These are phyloP conservation scores for Aspergillus viridinutans DNA, from an alignment of 2,329 filamentous ascomycete genomes.

Conservation along the genomic window DNA sequence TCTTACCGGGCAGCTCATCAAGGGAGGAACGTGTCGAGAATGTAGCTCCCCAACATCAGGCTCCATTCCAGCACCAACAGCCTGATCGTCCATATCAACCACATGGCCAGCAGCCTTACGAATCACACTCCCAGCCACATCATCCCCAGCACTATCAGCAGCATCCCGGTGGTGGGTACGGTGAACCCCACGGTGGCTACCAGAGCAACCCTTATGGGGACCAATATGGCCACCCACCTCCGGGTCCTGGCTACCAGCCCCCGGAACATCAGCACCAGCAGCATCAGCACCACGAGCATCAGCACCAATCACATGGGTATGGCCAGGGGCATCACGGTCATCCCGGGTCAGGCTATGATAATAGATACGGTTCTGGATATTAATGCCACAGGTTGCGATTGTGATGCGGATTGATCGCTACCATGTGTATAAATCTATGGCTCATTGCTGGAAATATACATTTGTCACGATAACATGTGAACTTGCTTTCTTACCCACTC, in stretches of 20 bases:
- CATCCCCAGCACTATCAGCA: slow-evolving; percentile 2
- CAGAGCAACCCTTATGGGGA: background rate
- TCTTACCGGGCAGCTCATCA: slow-evolving; percentile 24
- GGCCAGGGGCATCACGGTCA: background rate
- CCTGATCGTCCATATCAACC: slow-evolving; percentile 3
- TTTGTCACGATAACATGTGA: background rate
- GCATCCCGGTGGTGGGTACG: background rate
- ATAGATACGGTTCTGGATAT: background rate
- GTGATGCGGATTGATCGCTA: background rate
- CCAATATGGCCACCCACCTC: slow-evolving; percentile 3
- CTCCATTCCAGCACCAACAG: background rate
- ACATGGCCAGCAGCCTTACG: slow-evolving; percentile 5
- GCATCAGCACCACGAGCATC: slow-evolving; percentile 2
- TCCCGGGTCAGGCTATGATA: background rate
- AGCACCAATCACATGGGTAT: background rate
- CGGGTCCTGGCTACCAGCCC: background rate
- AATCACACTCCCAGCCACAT: slow-evolving; percentile 3
- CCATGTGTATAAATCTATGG: background rate
- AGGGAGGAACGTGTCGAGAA: slow-evolving; percentile 15
- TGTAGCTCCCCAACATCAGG: background rate
- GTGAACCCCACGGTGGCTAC: background rate
- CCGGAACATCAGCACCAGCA: slow-evolving; percentile 4
- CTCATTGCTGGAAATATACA: background rate
- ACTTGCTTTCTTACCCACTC: background rate
- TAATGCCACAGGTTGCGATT: background rate